phyloP scores from a whole-genome alignment of 2,329 filamentous ascomycete genomes.

The Cladosporium phlei region DNA sequence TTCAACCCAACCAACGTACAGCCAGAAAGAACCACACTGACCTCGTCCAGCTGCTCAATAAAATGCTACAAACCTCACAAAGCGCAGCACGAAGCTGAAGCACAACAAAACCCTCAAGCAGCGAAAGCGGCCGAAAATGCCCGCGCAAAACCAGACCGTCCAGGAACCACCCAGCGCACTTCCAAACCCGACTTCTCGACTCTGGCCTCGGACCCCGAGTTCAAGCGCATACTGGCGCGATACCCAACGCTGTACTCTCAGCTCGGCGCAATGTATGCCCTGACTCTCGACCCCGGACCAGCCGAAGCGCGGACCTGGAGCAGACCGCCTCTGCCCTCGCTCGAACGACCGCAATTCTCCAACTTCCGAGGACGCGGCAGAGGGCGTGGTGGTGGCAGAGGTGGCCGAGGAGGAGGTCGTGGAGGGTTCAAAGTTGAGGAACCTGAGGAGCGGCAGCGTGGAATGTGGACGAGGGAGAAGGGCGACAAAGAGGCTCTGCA shows the following conservation, averaged over 20 bases:
- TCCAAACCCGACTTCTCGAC: conserved; percentile 27
- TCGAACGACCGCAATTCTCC: conserved; percentile 5
- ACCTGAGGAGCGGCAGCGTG: conserved; percentile 22
- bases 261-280: conserved; percentile 31
- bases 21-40: too few species aligned
- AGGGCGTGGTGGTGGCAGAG: conserved; percentile 16
- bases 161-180: conserved; percentile 22
- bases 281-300: conserved; percentile 34
- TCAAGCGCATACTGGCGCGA: conserved; percentile 30
- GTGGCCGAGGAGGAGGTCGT: conserved; percentile 19
- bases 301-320: conserved; percentile 28
- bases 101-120: not conserved
- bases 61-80: conserved; percentile 37
- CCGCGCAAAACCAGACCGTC: conserved; percentile 15
- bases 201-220: conserved; percentile 31
- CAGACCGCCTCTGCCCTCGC: conserved; percentile 18
- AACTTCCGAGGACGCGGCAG: conserved; percentile 19
- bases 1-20: too few species aligned
- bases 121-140: conserved; percentile 2
- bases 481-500: conserved; percentile 32
- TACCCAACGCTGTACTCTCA: conserved; percentile 32
- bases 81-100: conserved; percentile 24
- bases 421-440: conserved; percentile 15
- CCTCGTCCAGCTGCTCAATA: conserved; percentile 38
- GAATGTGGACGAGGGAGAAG: conserved; percentile 35